Evolutionary conservation across 2,329 filamentous ascomycete species (phyloP), one percentile per base, ranked within the genome.

Genomic region (Fonsecaea monophora): DNA sequence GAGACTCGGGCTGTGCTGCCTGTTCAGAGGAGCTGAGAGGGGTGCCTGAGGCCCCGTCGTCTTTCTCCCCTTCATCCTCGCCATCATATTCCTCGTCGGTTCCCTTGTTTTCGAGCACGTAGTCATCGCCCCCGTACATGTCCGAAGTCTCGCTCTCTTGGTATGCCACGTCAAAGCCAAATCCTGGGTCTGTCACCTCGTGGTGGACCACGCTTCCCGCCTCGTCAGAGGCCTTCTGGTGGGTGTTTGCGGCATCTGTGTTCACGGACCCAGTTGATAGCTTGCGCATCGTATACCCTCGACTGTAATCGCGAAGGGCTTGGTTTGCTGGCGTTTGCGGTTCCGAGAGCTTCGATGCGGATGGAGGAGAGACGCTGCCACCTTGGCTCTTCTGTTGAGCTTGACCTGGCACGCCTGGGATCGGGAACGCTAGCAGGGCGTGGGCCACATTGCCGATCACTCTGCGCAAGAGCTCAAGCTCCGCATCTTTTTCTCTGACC

Each of bases 401-500:
- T 15, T 40, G 38, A 13, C 15, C 10, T 40, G 25, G 25, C 25
- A 25, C 25, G 25, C 25, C 25, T 2, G 42, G 21, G 1, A 18
- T 48, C 10, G 42, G 21, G n/a, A n/a, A 21, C 8, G 18, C 8
- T 25, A 9, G 18, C 45, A 50, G 12, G 5, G 45, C 9, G 8
- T 25, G 18, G 21, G 7, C 25, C 12, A 21, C 42, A 21, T 15
- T 50, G 25, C n/a, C 2, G 53, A 35, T n/a, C 34, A 50, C 45
- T 4, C 30, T 4, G 18, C 53, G 35, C 21, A 48, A 35, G 13
- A 18, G 18, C 13, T 21, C 53, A n/a, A 63, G 55, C 53, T 63
- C 60, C 1, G 53, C 60, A 25, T 63, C 60, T 5, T 53, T 35
- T 18, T 53, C 48, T 18, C 60, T 32, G 45, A 62, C n/a, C 4